A percentile compares a stretch with the other conserved stretches of the same genome.
These are phyloP conservation scores for Diaporthe nobilis DNA, from an alignment of 2,329 filamentous ascomycete genomes.

Conservation along the genomic window DNA sequence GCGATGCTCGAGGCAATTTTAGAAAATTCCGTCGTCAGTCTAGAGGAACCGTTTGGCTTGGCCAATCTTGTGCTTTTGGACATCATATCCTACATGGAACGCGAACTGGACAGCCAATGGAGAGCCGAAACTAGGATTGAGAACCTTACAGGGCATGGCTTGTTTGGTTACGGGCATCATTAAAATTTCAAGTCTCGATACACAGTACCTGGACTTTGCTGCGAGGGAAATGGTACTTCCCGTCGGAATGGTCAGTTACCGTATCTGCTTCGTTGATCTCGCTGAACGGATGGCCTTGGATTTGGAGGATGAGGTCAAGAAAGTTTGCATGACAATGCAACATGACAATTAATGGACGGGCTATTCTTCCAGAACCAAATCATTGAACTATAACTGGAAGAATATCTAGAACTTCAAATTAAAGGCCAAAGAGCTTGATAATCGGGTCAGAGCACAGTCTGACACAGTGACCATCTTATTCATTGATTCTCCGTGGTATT, in stretches of 20 bases:
- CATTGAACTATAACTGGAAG: background rate
- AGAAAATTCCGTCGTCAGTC: background rate
- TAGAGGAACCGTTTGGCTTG: background rate
- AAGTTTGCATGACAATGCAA: background rate
- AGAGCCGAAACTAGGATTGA: background rate
- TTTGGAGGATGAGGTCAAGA: background rate
- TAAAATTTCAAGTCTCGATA: background rate
- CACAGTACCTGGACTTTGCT: background rate
- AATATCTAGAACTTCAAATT: background rate
- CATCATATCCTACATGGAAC: background rate
- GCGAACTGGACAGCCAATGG: background rate
- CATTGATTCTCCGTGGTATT: rapidly evolving
- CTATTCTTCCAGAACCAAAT: background rate
- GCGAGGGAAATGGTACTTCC: background rate
- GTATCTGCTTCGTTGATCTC: background rate
- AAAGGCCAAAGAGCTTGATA: background rate
- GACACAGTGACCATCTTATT: background rate
- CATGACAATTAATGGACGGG: background rate
- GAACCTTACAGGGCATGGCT: background rate
- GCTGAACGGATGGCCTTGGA: background rate
- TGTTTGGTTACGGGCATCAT: background rate
- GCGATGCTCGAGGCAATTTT: background rate
- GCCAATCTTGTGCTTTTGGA: background rate
- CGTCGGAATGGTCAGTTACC: background rate
- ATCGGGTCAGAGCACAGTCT: background rate